Evolutionary conservation across 306 rosid genomes (phyloP).

Genomic region (Vigna angularis): DNA sequence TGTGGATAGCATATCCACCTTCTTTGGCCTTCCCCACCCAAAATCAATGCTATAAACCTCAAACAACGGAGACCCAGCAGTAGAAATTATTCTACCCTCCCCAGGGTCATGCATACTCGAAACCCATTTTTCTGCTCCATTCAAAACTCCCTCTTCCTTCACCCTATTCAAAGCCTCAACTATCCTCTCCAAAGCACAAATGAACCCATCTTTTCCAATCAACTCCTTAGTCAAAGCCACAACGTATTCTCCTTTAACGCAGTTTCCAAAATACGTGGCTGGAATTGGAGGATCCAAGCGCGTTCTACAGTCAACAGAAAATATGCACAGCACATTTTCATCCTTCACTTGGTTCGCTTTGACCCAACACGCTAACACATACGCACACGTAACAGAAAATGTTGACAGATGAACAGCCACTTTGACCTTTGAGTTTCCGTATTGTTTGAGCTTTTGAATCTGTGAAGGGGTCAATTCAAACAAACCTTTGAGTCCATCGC

Average conservation of each 20-base stretch:
- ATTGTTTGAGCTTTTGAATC: conserved; percentile 34
- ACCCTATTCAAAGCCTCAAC: conserved; percentile 36
- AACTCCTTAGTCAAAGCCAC: conserved; percentile 16
- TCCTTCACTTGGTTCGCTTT: conserved; percentile 39
- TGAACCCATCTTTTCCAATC: conserved; percentile 33
- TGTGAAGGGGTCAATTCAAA: conserved; percentile 33
- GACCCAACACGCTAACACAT: conserved; percentile 38
- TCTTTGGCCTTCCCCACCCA: conserved; percentile 47
- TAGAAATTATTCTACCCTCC: background rate
- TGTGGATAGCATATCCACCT: conserved; percentile 51
- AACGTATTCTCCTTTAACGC: background rate
- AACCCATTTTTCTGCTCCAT: conserved; percentile 26
- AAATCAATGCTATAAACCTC: conserved; percentile 53
- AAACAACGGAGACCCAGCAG: conserved; percentile 60
- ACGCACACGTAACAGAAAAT: conserved; percentile 49
- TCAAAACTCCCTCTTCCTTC: conserved; percentile 18
- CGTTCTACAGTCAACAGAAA: conserved; percentile 44
- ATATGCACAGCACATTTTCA: background rate
- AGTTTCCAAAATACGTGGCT: conserved; percentile 55
- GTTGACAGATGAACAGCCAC: conserved; percentile 10
- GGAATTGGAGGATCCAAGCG: conserved; percentile 50
- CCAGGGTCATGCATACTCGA: background rate
- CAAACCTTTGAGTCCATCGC: conserved; percentile 9
- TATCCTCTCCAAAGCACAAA: conserved; percentile 26
- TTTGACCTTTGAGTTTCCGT: conserved; percentile 3